Evolutionary conservation across 495 filamentous ascomycete genomes (phyloP).

Genomic region (Cladorrhinum samala): DNA sequence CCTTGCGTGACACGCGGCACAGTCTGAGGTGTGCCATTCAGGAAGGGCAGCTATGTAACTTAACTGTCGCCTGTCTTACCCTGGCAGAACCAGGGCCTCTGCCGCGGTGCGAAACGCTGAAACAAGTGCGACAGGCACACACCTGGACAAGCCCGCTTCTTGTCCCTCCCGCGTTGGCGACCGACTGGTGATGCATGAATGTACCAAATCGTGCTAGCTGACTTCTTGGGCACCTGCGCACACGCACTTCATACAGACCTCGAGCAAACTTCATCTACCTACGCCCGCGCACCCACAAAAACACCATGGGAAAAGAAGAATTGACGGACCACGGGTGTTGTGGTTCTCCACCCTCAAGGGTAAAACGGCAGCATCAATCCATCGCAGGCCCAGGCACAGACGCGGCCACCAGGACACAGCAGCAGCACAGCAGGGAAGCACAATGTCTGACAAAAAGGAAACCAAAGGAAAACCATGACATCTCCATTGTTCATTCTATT

Average conservation of each 20-base stretch:
- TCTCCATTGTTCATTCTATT: neutral
- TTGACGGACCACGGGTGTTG: no score
- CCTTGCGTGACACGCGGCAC: neutral
- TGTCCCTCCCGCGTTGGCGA: neutral
- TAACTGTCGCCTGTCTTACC: neutral
- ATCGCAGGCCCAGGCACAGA: neutral
- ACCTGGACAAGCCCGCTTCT: slow-evolving; percentile 1
- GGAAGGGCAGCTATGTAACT: neutral
- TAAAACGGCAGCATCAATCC: neutral
- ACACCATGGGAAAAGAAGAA: no score
- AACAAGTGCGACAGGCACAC: slow-evolving; percentile 4
- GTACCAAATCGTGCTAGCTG: neutral
- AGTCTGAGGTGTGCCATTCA: neutral
- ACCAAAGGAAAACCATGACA: neutral
- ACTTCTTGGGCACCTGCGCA: no score
- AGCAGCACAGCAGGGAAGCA: neutral
- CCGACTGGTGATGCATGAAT: neutral
- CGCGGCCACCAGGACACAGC: neutral
- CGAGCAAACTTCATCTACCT: no score
- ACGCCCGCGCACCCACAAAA: no score
- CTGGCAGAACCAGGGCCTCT: neutral
- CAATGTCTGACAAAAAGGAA: neutral
- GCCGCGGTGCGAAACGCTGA: neutral
- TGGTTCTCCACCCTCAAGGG: no score
- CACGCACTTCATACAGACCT: no score